Base-by-base conservation (phyloP, 202 grass and related monocot species). In the Panicum hallii region DNA sequence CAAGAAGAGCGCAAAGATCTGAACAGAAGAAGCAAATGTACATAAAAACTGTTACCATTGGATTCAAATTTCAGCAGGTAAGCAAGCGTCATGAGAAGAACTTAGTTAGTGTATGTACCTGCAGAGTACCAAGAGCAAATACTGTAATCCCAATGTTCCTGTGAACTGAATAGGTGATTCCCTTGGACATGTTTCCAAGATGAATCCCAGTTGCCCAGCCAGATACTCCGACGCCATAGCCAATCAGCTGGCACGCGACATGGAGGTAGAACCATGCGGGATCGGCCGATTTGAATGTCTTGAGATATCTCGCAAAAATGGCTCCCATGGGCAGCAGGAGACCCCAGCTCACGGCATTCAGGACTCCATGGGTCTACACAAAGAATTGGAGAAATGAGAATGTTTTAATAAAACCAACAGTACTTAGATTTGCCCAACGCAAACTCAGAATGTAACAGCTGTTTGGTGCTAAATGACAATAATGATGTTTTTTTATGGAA, bases 261-360 rank as follows among this genome's bases (percentile, higher is more conserved):
- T 99, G 97, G 54, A 99, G 88, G 72, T 99, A 97, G 69, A 99
- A 99, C 97, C 97, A 99, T 6, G 93, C 84, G 1, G 97, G 97
- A 56, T 99, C 93, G 0, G 97, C 97, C 3, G 84, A 95, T 40
- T 91, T 89, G 83, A 99, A 99, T 62, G 90, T 95, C 80, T 91
- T 99, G 62, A 99, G 90, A 30, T 99, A 94, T 74, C 97, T 89
- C 4, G 97, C 91, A 32, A 94, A 86, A 70, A 94, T 90, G 43
- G 79, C 90, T 72, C 93, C 97, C 36, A 91, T 85, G 43, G 97
- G 97, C 46, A 99, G 77, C 8, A 99, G 77, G 85, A 97, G 86
- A 0, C 97, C 97, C 97, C 97, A 99, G 69, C 97, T 94, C 63
- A 94, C 93, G 34, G 91, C 97, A 88, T 97, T 97, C 68, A 99